phyloP scores from a whole-genome alignment of 176 grass and related monocot genomes.

The Oryza meyeriana region DNA sequence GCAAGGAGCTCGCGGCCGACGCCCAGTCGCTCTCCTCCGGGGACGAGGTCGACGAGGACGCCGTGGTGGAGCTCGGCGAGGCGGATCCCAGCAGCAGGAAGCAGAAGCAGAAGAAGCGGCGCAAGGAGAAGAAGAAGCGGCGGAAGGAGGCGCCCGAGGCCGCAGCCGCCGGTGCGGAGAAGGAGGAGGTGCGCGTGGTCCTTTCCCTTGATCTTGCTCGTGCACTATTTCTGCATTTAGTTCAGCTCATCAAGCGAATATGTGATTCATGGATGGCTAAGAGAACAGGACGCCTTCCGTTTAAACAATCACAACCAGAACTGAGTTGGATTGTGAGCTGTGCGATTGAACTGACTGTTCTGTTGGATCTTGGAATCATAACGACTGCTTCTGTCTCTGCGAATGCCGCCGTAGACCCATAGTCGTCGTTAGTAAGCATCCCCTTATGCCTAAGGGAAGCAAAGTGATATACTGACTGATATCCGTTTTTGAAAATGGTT shows the following conservation, averaged over 20 bases:
- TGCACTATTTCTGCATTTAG: not conserved
- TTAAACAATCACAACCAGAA: not conserved
- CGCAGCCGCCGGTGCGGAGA: not conserved
- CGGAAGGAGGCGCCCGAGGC: constrained; percentile 27
- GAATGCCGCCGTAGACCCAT: not conserved
- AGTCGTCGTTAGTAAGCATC: not conserved
- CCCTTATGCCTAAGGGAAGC: not conserved
- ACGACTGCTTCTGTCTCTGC: not conserved
- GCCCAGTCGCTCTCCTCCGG: constrained; percentile 28
- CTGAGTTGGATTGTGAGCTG: not conserved
- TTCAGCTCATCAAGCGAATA: not conserved
- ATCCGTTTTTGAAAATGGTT: not conserved
- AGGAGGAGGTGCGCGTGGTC: constrained; percentile 2
- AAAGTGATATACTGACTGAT: not conserved
- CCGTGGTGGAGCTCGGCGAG: constrained; percentile 30
- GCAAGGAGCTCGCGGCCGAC: constrained; percentile 4
- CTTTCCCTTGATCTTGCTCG: not conserved
- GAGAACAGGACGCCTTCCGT: not conserved
- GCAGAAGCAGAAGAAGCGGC: constrained; percentile 37
- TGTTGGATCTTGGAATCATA: constrained; percentile 6
- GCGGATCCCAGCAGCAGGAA: constrained; percentile 10
- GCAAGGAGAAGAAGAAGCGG: constrained; percentile 43
- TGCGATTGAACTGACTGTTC: not conserved
- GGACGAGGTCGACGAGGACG: constrained; percentile 37
- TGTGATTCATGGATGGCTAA: not conserved